Conservation (phyloP, 768 basidiomycete species). For the Mycena rebaudengoi region DNA sequence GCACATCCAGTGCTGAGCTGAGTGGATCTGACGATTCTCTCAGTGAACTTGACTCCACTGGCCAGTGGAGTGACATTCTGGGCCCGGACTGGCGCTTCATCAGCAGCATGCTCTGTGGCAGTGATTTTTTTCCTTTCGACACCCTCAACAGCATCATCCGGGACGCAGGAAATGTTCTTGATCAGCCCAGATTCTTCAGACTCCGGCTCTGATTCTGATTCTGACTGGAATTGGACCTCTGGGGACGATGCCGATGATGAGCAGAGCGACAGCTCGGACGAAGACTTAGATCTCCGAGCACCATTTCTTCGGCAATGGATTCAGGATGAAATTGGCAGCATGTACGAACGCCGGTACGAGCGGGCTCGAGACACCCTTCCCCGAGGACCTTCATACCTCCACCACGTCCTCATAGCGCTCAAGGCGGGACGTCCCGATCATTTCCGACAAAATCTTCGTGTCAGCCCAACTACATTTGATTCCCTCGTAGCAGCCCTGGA, state of each 20-base stretch:
- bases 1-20: too few relatives aligned
- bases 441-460: constrained; percentile 40
- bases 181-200: not conserved
- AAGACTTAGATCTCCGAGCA: not conserved
- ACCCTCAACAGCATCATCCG: not conserved
- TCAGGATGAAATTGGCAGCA: not conserved
- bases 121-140: not conserved
- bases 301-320: not conserved
- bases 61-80: too few relatives aligned
- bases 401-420: constrained; percentile 27
- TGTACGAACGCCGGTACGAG: constrained; percentile 17
- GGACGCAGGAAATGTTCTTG: not conserved
- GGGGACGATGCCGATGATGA: not conserved
- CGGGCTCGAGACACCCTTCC: constrained; percentile 6
- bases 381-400: constrained; percentile 9
- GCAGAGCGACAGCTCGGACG: not conserved
- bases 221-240: not conserved
- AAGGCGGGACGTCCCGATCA: constrained; percentile 34
- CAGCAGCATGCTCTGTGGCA: not conserved
- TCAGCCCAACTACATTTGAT: constrained; percentile 45
- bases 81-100: not conserved
- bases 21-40: too few relatives aligned
- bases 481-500: constrained; percentile 30
- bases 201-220: not conserved
- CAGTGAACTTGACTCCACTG: too few relatives aligned